Percentiles rank a stretch among this genome's conserved stretches.
Conservation (phyloP, 2,329 filamentous ascomycete genomes). For the Aureobasidium mangrovei region DNA sequence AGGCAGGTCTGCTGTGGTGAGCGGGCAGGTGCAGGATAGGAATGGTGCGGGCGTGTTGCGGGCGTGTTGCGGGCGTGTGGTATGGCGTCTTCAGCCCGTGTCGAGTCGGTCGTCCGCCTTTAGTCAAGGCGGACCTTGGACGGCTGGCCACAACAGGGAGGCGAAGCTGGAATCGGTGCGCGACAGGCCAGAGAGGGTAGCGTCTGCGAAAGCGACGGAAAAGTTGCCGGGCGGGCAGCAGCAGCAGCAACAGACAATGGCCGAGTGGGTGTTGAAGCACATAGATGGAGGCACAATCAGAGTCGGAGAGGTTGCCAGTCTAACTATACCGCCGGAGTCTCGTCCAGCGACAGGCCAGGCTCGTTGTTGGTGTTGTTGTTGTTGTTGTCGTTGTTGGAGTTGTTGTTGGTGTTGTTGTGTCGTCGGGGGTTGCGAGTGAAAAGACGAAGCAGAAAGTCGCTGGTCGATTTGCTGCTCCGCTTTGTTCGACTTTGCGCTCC, state of each 20-base stretch:
- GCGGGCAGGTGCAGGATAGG: background rate
- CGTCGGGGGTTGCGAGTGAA: background rate
- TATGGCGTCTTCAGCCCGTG: background rate
- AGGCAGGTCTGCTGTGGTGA: background rate
- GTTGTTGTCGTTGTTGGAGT: background rate
- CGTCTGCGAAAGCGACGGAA: constrained; percentile 2
- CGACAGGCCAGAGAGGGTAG: constrained; percentile 11
- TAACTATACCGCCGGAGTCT: constrained; percentile 3
- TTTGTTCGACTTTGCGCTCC: background rate
- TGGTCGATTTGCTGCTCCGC: background rate
- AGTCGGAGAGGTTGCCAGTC: background rate
- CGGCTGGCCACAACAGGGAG: constrained; percentile 37
- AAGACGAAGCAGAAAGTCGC: background rate
- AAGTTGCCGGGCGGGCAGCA: constrained; percentile 3
- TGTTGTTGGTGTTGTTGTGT: background rate
- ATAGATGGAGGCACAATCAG: constrained; percentile 5
- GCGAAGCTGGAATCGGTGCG: constrained; percentile 37
- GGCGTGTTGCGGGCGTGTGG: background rate
- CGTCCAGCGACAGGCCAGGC: background rate
- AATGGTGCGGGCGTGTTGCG: too few relatives aligned
- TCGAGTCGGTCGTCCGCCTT: constrained; percentile 37
- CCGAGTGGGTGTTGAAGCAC: constrained; percentile 7
- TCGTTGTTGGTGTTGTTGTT: background rate
- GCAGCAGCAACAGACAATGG: background rate
- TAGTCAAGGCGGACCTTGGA: constrained; percentile 43